Base-by-base conservation (phyloP, 176 grass and related monocot genomes). In the Carex kokanica region DNA sequence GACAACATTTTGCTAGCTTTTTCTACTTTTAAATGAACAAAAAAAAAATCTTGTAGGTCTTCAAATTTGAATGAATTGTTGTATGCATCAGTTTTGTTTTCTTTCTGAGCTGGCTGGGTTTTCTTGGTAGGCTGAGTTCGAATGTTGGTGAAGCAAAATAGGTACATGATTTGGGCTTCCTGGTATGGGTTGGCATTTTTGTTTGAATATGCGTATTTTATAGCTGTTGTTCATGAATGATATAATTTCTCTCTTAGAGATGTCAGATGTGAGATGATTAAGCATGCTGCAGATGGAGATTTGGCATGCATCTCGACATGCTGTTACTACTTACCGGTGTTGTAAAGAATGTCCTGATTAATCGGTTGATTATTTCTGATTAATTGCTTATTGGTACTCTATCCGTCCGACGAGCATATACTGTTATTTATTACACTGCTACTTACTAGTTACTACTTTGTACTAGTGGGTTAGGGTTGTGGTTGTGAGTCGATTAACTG, bases 11-110 rank as follows among this genome's bases (percentile, higher is more conserved):
- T 77, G 70, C 5, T 54, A 77, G 23, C 47, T 55, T 54, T 77
- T 52, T 49, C 49, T 77, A 55, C 13, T 55, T 73, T 77, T 12
- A 74, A 77, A 17, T 25, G 21, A 54, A 77, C 13, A 77, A 16
- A 54, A 41, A 43, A 27, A 38, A 13, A 54, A 47, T 31, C 5
- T 47, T 54, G 47, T 77, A 77, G 73, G 73, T 55, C 54, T 77
- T 77, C 24, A 55, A 77, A 27, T 77, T 77, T 77, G 49, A 55
- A 77, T 53, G 73, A 24, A 77, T 55, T 17, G 31, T 77, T 77
- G 9, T 77, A 55, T 55, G 73, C 73, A 53, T 55, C 4, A 16
- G 72, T 75, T 74, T 36, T 0, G 13, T 7, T 67, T 67, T 38
- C 4, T 38, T 38, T 5, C 29, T 64, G 24, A 64, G 16, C 3